Conservation (phyloP, 2,329 filamentous ascomycete genomes). For the Cadophora malorum region DNA sequence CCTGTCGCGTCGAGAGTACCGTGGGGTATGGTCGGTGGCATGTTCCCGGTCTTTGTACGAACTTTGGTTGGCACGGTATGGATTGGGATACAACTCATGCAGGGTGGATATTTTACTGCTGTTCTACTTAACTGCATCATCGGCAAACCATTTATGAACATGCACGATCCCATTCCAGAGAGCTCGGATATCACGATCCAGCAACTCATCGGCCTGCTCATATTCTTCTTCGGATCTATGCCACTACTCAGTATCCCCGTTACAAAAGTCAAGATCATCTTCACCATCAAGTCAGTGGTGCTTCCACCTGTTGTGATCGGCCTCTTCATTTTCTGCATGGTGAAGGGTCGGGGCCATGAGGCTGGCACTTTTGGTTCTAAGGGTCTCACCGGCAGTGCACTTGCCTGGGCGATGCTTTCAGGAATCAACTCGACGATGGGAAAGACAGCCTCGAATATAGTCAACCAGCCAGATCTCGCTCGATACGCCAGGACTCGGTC, state of each 20-base stretch:
- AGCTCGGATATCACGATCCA: conserved; percentile 10
- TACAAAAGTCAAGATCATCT: conserved; percentile 17
- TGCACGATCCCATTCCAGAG: conserved; percentile 14
- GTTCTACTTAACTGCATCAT: conserved; percentile 13
- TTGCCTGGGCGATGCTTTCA: conserved; percentile 34
- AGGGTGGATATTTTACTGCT: conserved; percentile 14
- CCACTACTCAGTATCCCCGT: not conserved
- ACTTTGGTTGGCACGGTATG: not conserved
- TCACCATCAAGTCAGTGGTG: conserved; percentile 11
- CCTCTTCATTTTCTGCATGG: conserved; percentile 18
- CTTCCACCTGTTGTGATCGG: not conserved
- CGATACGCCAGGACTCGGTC: conserved; percentile 47
- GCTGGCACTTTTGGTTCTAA: not conserved
- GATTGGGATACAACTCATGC: conserved; percentile 8
- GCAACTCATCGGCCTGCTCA: conserved; percentile 13
- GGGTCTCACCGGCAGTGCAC: not conserved
- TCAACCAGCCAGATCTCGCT: conserved; percentile 51
- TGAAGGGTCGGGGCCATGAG: conserved; percentile 4
- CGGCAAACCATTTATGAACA: conserved; percentile 15
- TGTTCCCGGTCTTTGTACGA: not conserved
- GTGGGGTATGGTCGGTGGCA: conserved; percentile 9
- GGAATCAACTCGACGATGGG: conserved; percentile 46
- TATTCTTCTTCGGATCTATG: conserved; percentile 8
- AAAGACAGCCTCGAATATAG: conserved; percentile 44
- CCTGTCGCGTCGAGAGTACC: conserved; percentile 5